Evolutionary conservation across 441 rosid genomes (phyloP), one percentile per base, ranked within the genome.

Genomic region (Gossypium laxum): DNA sequence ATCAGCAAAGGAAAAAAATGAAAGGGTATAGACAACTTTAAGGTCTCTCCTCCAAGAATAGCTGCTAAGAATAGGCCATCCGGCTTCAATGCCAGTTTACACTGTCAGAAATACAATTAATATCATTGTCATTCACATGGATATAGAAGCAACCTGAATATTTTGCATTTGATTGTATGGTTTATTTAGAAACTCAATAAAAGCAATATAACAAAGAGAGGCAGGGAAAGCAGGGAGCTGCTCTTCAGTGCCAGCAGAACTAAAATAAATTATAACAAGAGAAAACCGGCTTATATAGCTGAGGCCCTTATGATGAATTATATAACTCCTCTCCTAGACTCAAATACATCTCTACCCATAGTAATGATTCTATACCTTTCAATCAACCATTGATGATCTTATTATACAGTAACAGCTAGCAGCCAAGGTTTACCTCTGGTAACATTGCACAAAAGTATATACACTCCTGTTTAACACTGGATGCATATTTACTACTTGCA

Each of bases 11-110:
- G 54, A 67, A 51, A 75, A 22, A 59, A 47, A 58, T 66, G 65
- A 66, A 50, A 0, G 38, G 41, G 55, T 63, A 67, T 65, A 51
- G 73, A 83, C 78, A 79, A 94, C 98, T 88, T 94, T 75, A 92
- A 88, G 70, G 98, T 92, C 85, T 94, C 99, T 76, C 99, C 99
- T 50, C 99, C 99, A 78, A 94, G 89, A 86, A 94, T 94, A 75
- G 99, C 96, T 76, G 92, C 99, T 73, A 94, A 82, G 82, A 94
- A 94, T 12, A 94, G 91, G 74, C 99, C 99, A 85, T 94, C 99
- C 3, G 99, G 97, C 87, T 94, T 94, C 91, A 94, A 74, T 10
- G 98, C 99, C 75, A 94, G 74, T 73, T 88, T 92, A 80, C 91
- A 83, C 99, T 94, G 97, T 72, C 85, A 82, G 28, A 76, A 71